Percentiles rank a stretch among this genome's conserved stretches.
phyloP scores from a whole-genome alignment of 2,329 filamentous ascomycete genomes.

The Alternaria longipes region DNA sequence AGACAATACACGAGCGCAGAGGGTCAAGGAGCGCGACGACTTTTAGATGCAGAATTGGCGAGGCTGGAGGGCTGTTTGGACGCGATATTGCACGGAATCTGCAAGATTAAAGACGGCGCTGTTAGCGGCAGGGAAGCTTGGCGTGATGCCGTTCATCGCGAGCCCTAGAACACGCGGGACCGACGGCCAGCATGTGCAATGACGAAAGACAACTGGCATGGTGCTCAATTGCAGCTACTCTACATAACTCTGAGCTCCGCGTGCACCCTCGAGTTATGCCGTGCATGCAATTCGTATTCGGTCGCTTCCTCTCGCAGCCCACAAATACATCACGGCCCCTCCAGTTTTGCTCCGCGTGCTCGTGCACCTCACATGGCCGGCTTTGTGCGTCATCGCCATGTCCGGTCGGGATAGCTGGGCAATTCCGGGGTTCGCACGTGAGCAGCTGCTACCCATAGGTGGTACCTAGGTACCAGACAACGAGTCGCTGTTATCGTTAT shows the following conservation, averaged over 20 bases:
- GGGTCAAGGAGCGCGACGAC: slow-evolving; percentile 9
- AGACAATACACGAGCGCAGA: slow-evolving; percentile 24
- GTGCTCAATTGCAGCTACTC: slow-evolving; percentile 24
- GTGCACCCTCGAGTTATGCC: slow-evolving; percentile 23
- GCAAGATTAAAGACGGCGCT: slow-evolving; percentile 22
- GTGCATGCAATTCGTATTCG: slow-evolving; percentile 20
- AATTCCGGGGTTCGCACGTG: slow-evolving; percentile 2
- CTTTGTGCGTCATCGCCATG: slow-evolving; percentile 11
- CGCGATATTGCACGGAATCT: slow-evolving; percentile 13
- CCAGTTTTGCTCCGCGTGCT: slow-evolving; percentile 28
- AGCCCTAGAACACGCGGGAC: slow-evolving; percentile 9
- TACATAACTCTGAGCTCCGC: neutral
- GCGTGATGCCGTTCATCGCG: slow-evolving; percentile 19
- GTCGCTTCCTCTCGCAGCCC: slow-evolving; percentile 3
- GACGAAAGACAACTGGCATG: slow-evolving; percentile 25
- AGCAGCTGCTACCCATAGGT: neutral
- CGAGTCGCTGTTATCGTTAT: neutral
- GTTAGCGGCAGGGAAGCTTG: slow-evolving; percentile 23
- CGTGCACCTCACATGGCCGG: slow-evolving; percentile 22
- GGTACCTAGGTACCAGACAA: neutral
- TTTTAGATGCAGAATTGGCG: slow-evolving; percentile 23
- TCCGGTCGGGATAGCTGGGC: neutral
- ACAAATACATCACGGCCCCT: slow-evolving; percentile 20
- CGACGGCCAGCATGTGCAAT: slow-evolving; percentile 25
- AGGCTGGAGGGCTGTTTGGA: slow-evolving; percentile 29